These are phyloP conservation scores for Cladorrhinum sp. DNA, from an alignment of 2,329 filamentous ascomycete species.

Conservation along the genomic window DNA sequence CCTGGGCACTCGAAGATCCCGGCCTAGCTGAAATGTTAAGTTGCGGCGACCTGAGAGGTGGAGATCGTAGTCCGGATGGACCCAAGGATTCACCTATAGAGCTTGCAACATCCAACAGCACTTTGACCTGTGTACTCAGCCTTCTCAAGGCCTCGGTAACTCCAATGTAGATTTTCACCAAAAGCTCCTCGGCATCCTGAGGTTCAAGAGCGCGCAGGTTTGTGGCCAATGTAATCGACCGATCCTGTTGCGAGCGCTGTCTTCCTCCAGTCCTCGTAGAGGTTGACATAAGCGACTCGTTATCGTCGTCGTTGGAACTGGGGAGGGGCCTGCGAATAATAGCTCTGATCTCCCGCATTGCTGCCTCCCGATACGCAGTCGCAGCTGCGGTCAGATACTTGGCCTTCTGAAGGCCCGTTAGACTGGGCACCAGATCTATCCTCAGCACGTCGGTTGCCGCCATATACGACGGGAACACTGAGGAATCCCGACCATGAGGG, in stretches of 20 bases:
- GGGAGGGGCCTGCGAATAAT: constrained; percentile 83
- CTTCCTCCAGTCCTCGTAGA: constrained; percentile 71
- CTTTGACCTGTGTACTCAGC: constrained; percentile 86
- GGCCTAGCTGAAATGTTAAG: constrained; percentile 47
- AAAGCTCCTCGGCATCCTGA: constrained; percentile 78
- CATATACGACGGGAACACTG: constrained; percentile 75
- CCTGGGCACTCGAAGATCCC: constrained; percentile 39
- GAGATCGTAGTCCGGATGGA: constrained; percentile 44
- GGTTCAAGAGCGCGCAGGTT: constrained; percentile 82
- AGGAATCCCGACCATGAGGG: constrained; percentile 62
- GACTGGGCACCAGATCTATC: constrained; percentile 63
- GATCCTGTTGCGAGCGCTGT: constrained; percentile 76
- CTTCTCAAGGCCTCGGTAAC: constrained; percentile 84
- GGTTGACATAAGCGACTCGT: constrained; percentile 80
- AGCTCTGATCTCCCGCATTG: constrained; percentile 80
- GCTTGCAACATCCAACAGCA: constrained; percentile 91
- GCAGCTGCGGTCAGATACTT: constrained; percentile 78
- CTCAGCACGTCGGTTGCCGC: constrained; percentile 69
- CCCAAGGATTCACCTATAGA: constrained; percentile 49
- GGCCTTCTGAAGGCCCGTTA: constrained; percentile 78
- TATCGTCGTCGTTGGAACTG: constrained; percentile 91
- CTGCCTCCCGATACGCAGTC: constrained; percentile 77
- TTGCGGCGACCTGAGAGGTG: constrained; percentile 50
- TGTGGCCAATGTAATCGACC: constrained; percentile 80
- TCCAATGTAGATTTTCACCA: constrained; percentile 79